Evolutionary conservation across 2,329 filamentous ascomycete genomes (phyloP), one percentile per base, ranked within the genome.

Genomic region (Claviceps paspali): DNA sequence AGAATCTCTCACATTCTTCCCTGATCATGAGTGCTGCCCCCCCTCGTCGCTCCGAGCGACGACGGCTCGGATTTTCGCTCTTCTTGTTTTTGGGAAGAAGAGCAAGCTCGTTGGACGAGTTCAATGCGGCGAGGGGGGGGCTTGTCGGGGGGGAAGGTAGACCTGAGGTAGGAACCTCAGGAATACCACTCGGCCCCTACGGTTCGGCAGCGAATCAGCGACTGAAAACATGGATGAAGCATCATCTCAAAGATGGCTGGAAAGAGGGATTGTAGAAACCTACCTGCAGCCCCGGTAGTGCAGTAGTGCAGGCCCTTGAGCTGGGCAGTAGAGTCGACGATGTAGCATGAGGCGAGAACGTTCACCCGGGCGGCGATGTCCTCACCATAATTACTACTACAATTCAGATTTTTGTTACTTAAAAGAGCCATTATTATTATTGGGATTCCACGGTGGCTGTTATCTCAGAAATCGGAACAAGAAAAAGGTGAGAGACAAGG

Each of bases 1-100:
- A 93, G 80, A 94, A 88, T 73, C 87, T 95, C 86, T 94, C 87
- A 94, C 87, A 93, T 84, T 94, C 86, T 86, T 82, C 86, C 83
- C 82, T 86, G 73, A 94, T 93, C 69, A 79, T 79, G 66, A 83
- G 77, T 82, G 84, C 78, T 79, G 86, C 86, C 85, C 86, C 86
- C 82, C 82, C 82, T 80, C 71, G 72, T 57, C 73, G 68, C 58
- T 63, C 62, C 56, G 59, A 56, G 54, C 54, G 55, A 26, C 38
- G 34, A 47, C 51, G 50, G 51, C 55, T 57, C 51, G 57, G 57
- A 49, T 55, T 56, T 45, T 61, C 59, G 52, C 56, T 56, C 53
- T 56, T 63, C 53, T 57, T 60, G 53, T 59, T 60, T 61, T 76
- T 77, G 49, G 70, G 69, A 47, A 73, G 64, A 56, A 79, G 64